Evolutionary conservation across 257 asterid genomes (phyloP).

Genomic region (Nicotiana benthamiana): DNA sequence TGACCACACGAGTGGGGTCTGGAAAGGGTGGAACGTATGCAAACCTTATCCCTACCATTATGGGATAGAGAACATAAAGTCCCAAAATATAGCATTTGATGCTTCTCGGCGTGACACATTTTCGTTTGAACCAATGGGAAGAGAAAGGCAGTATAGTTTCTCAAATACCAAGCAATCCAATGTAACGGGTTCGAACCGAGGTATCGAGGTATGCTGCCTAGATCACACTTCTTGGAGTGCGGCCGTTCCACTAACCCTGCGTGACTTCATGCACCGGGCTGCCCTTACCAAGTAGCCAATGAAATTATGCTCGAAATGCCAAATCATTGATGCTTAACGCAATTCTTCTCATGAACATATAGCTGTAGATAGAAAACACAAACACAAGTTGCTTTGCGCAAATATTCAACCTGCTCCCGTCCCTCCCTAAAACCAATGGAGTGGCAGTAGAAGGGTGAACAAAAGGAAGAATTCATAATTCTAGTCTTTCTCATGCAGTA

Average conservation of each 20-base stretch:
- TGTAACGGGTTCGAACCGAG: no score
- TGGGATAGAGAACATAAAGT: no score
- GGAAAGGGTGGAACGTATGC: no score
- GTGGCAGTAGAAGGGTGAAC: neutral
- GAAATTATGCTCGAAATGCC: neutral
- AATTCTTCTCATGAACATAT: neutral
- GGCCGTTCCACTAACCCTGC: no score
- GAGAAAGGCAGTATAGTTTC: neutral
- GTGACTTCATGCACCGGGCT: no score
- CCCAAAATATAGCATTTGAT: neutral
- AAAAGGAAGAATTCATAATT: neutral
- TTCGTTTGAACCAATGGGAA: neutral
- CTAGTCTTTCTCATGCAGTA: neutral
- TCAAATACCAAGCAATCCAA: neutral
- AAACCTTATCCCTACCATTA: no score
- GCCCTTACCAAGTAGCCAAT: neutral
- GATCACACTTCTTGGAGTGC: no score
- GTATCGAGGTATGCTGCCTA: no score
- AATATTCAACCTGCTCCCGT: neutral
- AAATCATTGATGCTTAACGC: neutral
- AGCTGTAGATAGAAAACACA: neutral
- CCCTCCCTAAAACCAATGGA: neutral
- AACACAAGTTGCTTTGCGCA: neutral
- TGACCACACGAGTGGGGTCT: no score
- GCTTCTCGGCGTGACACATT: neutral